Evolutionary conservation across 495 filamentous ascomycete species (phyloP), one percentile per base, ranked within the genome.

Genomic region (Penicillium cosmopolitanum): DNA sequence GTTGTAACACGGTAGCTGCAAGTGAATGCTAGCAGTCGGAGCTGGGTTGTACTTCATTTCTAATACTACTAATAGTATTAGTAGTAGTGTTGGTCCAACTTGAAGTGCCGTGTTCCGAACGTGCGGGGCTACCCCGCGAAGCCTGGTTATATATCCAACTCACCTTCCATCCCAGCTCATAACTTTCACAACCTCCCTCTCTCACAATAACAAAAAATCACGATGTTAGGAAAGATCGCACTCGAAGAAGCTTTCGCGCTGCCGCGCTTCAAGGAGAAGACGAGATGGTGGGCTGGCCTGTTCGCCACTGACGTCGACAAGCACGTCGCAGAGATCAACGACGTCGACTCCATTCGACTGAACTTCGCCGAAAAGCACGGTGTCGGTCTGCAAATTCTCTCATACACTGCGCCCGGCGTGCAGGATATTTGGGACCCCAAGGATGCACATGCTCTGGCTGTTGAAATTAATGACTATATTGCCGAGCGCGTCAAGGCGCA

Each of bases 321-420:
- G 42, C 74, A 80, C 56, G 66, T 68, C 40, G 65, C 68, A 35
- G 69, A 80, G 57, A 79, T 82, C 69, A 77, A 62, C 38, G 78
- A 81, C 64, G 82, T 87, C 60, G 79, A 79, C 59, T 63, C 71
- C 13, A 67, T 77, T 25, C 82, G 84, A 5, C 68, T 86, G 5
- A 66, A 80, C 19, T 68, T 80, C 36, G 83, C 82, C 70, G 81
- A 85, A 63, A 80, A 78, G 58, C 70, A 86, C 61, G 85, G 84
- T 34, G 81, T 89, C 19, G 85, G 82, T 51, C 83, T 84, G 66
- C 85, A 82, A 61, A 81, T 87, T 33, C 75, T 87, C 6, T 84
- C 80, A 0, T 78, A 85, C 31, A 80, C 75, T 13, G 82, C 82
- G 0, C 82, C 85, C 0, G 85, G 86, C 21, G 73, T 81, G 0